A percentile compares a stretch with the other conserved stretches of the same genome.
These are phyloP conservation scores for Houttuynia cordata DNA, from an alignment of 164 flowering plant species.

Conservation along the genomic window DNA sequence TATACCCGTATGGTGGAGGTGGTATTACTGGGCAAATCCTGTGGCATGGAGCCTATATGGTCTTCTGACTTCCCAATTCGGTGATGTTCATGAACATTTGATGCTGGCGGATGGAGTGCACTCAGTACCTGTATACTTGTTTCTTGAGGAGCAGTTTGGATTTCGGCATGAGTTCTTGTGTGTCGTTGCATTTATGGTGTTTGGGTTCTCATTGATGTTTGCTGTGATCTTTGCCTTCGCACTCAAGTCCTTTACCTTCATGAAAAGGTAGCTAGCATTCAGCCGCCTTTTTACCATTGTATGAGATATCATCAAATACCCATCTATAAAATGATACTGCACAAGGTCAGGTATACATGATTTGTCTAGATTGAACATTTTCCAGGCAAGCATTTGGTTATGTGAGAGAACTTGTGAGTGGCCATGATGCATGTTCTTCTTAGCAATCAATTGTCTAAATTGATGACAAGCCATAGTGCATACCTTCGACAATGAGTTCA, in stretches of 20 bases:
- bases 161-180: constrained; percentile 62
- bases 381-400: background rate
- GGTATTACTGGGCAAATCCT: too few relatives aligned
- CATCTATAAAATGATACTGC: background rate
- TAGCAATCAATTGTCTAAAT: too few relatives aligned
- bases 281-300: background rate
- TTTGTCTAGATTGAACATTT: background rate
- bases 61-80: constrained; percentile 64
- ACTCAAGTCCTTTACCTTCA: constrained; percentile 79
- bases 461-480: too few relatives aligned
- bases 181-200: constrained; percentile 50
- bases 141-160: constrained; percentile 48
- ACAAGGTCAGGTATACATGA: background rate
- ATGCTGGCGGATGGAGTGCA: constrained; percentile 43
- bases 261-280: constrained; percentile 51
- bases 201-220: constrained; percentile 51
- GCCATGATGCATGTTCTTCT: background rate
- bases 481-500: too few relatives aligned
- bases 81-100: constrained; percentile 33
- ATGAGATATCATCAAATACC: background rate
- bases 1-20: constrained; percentile 91
- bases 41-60: constrained; percentile 88
- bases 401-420: background rate
- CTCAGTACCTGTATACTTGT: constrained; percentile 17
- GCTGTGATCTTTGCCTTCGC: constrained; percentile 72